Conservation (phyloP, 306 rosid species). For the Crotalaria pallida region DNA sequence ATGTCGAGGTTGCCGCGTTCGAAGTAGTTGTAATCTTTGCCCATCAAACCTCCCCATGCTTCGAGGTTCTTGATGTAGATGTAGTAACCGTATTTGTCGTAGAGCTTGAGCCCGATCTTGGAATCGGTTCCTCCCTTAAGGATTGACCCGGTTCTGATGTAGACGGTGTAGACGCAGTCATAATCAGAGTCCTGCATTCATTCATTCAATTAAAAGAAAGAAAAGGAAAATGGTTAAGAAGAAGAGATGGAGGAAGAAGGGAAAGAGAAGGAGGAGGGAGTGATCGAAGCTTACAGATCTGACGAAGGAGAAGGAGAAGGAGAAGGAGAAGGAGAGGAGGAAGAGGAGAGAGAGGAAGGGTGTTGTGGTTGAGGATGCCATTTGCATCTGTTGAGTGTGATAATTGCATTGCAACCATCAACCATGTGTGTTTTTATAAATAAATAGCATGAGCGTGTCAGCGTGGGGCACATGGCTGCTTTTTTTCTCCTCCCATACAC, state of each 20-base stretch:
- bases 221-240: background rate
- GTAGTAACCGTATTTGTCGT: constrained; percentile 48
- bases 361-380: constrained; percentile 22
- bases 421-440: background rate
- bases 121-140: constrained; percentile 82
- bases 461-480: background rate
- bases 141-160: constrained; percentile 62
- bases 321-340: constrained; percentile 29
- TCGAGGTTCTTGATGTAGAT: constrained; percentile 44
- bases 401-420: background rate
- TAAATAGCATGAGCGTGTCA: background rate
- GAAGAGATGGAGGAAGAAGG: background rate
- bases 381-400: background rate
- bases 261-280: constrained; percentile 1
- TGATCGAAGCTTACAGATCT: constrained; percentile 33
- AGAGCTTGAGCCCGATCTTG: constrained; percentile 36
- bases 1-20: constrained; percentile 89
- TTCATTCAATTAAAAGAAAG: background rate
- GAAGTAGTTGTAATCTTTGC: constrained; percentile 52
- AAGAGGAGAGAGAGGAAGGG: constrained; percentile 16
- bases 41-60: constrained; percentile 87
- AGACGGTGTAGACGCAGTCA: constrained; percentile 67
- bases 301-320: constrained; percentile 22
- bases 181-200: constrained; percentile 39
- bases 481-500: too few species aligned